These are phyloP conservation scores for Plasmodium malariae DNA, from an alignment of 169 alveolate genomes.

Conservation along the genomic window DNA sequence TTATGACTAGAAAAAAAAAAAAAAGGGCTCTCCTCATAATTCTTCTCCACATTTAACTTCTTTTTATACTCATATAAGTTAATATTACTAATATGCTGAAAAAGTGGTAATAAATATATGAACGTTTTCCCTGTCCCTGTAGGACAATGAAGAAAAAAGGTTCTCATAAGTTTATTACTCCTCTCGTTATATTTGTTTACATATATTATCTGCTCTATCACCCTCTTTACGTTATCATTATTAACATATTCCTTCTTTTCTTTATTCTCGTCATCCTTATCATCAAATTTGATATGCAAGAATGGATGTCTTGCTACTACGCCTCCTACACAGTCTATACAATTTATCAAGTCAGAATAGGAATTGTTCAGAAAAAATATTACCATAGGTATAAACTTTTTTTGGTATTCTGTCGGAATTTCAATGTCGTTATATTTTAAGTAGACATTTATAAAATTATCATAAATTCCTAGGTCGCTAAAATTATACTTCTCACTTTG, in stretches of 20 bases:
- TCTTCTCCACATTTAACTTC: background rate
- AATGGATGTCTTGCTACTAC: no score
- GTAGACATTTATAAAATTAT: slow-evolving; percentile 46
- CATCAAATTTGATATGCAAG: no score
- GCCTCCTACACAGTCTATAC: no score
- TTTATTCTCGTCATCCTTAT: no score
- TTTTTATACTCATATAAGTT: background rate
- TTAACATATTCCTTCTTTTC: background rate
- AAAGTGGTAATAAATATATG: slow-evolving; percentile 38
- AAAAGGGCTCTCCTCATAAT: background rate
- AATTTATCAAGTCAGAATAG: slow-evolving; percentile 2
- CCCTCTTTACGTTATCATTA: background rate
- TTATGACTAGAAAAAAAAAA: no score
- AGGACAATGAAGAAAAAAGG: slow-evolving; percentile 66
- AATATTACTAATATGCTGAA: slow-evolving; percentile 35
- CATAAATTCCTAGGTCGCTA: slow-evolving; percentile 38
- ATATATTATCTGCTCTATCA: slow-evolving; percentile 25
- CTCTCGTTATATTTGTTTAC: slow-evolving; percentile 40
- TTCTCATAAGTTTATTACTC: slow-evolving; percentile 24
- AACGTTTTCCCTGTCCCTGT: slow-evolving; percentile 71
- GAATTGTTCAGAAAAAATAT: slow-evolving; percentile 32
- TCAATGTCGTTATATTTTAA: slow-evolving; percentile 46
- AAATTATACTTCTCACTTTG: background rate
- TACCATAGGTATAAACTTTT: slow-evolving; percentile 30
- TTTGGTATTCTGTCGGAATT: slow-evolving; percentile 27